Base-by-base conservation (phyloP, 2,329 filamentous ascomycete species). In the Diplocarpon mali region DNA sequence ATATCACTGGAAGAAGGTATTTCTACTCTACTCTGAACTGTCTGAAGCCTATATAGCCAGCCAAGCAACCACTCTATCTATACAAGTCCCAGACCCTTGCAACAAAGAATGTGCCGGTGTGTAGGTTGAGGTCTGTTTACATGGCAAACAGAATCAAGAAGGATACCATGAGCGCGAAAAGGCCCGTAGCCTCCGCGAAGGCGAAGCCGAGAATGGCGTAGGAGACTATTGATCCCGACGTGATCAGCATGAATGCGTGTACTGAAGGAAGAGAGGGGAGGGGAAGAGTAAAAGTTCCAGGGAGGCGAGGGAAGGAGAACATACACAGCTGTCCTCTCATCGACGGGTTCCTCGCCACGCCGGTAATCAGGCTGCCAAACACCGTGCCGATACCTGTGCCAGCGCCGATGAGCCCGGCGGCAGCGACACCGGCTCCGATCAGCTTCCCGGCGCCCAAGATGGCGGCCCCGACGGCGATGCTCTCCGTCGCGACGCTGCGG, bases 151-250 rank as follows among this genome's bases (percentile, higher is more conserved):
- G 47, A 37, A 56, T 53, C 50, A 60, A 53, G 53, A 60, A 60
- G 16, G 57, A 57, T 29, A 69, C 67, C 67, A 69, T 70, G 59
- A 73, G 67, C 53, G 71, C 70, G 66, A 74, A 73, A 49, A 74
- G 67, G 64, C 75, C 74, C 58, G 75, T 77, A 62, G 75, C 75
- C 65, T 78, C 74, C 62, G 74, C 72, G 65, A 78, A 76, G 61
- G 75, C 75, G 67, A 78, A 78, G 65, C 74, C 75, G 61, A 78
- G 65, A 68, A 78, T 74, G 68, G 75, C 75, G 68, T 78, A 78
- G 54, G 70, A 70, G 72, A 78, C 20, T 24, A 7, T 24, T 4
- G 20, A 4, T 7, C 20, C 4, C 20, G 20, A 24, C 20, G 20
- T 24, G 20, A 7, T 24, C 20, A 24, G 20, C 20, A 7, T 24